Conservation (phyloP, 148 eudicot genomes). For the Diospyros lotus region DNA sequence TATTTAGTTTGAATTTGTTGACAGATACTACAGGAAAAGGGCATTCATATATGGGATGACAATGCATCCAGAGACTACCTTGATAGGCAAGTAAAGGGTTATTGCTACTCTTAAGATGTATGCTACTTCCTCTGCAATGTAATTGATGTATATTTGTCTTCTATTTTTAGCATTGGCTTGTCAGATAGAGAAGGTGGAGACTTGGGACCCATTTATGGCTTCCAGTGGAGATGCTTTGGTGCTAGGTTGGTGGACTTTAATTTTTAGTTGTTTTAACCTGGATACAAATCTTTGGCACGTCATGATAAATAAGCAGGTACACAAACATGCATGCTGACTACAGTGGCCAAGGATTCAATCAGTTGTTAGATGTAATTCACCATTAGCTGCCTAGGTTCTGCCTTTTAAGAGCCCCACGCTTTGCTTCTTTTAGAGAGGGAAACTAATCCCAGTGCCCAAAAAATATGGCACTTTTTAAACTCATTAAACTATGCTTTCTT, state of each 20-base stretch:
- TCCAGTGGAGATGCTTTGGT: constrained; percentile 96
- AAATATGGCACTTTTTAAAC: no score
- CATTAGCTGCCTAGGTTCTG: no score
- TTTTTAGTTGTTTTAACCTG: not conserved
- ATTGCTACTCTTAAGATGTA: not conserved
- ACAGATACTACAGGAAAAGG: constrained; percentile 70
- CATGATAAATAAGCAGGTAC: constrained; percentile 41
- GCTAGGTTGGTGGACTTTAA: constrained; percentile 51
- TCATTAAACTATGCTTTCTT: no score
- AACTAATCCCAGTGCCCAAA: no score
- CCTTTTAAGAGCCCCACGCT: no score
- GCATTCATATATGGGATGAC: constrained; percentile 88
- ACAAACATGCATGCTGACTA: constrained; percentile 90
- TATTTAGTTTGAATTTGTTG: not conserved
- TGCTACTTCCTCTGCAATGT: not conserved
- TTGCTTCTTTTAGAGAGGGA: no score
- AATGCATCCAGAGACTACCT: constrained; percentile 90
- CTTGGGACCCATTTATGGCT: constrained; percentile 94
- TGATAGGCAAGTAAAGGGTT: constrained; percentile 43
- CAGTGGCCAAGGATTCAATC: constrained; percentile 89
- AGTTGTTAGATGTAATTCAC: constrained; percentile 64
- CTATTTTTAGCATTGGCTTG: constrained; percentile 65
- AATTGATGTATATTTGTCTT: not conserved
- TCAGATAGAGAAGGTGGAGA: constrained; percentile 90
- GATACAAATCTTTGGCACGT: not conserved